Base-by-base conservation (phyloP, 495 filamentous ascomycete genomes). In the Penicillium flavigenum region DNA sequence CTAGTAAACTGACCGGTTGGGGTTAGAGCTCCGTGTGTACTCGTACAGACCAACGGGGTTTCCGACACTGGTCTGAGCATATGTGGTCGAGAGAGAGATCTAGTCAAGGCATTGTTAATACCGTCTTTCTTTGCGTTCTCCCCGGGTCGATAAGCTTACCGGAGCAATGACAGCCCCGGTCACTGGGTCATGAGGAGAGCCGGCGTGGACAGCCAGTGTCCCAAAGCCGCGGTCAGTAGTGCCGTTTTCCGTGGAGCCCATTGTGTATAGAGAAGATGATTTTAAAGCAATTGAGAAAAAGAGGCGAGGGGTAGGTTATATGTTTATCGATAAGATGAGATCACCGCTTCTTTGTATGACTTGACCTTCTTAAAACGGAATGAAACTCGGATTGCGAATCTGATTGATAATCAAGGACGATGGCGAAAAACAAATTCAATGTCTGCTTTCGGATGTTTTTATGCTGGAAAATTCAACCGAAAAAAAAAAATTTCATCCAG, bases 31-130 rank as follows among this genome's bases (percentile, higher is more conserved):
- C 39, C 94, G 85, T 47, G 84, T 88, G 79, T 98, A 98, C 72
- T 98, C 94, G 72, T 92, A 94, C 44, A 71, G 67, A 48, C 94
- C 94, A 31, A 98, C 79, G 7, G 94, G 94, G 66, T 85, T 83
- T 24, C 92, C 94, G 16, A 96, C 91, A 16, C 83, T 81, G 20
- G 82, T 87, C 76, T 98, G 94, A 17, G 86, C 90, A 63, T 89
- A 98, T 12, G 94, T 98, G 16, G 94, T 98, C 10, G 90, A 94
- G 10, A 98, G 86, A 7, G 94, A 96, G 69, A 98, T 96, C 86
- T 88, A 63, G 63, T 60, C 51, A 66, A 53, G 29, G 20, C 20
- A 14, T 61, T 34, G 44, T 56, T 20, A 63, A 44, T 17, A 11
- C 24, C 10, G 6, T 17, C 45, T 11, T 1, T 11, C 31, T 26